A percentile compares a stretch with the other conserved stretches of the same genome.
Conservation (phyloP, 495 filamentous ascomycete genomes). For the Penicillium robsamsonii region DNA sequence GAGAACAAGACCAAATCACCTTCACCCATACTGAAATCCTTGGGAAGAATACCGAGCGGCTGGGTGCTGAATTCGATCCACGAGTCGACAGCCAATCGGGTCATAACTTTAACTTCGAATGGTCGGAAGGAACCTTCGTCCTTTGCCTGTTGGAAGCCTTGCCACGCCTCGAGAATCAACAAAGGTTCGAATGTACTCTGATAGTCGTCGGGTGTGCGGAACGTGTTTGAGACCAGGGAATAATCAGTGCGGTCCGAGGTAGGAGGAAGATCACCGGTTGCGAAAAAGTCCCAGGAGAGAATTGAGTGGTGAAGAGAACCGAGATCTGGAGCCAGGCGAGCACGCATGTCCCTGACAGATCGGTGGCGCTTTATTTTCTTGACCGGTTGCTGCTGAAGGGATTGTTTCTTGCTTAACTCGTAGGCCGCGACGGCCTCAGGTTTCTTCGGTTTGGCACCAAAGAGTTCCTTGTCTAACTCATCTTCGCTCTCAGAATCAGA, state of each 20-base stretch:
- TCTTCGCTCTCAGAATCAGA: constrained; percentile 74
- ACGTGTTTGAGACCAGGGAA: constrained; percentile 69
- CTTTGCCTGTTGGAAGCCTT: constrained; percentile 82
- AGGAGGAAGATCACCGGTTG: constrained; percentile 79
- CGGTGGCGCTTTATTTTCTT: constrained; percentile 74
- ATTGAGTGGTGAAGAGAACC: constrained; percentile 79
- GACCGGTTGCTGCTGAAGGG: constrained; percentile 62
- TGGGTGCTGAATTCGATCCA: constrained; percentile 88
- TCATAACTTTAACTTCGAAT: constrained; percentile 80
- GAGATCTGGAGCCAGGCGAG: constrained; percentile 85
- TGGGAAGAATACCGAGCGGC: constrained; percentile 65
- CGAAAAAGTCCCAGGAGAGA: constrained; percentile 91
- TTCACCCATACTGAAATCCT: constrained; percentile 71
- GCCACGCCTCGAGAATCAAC: constrained; percentile 92
- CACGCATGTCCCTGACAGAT: constrained; percentile 88
- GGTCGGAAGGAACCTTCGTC: constrained; percentile 78
- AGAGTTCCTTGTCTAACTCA: constrained; percentile 61
- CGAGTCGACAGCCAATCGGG: constrained; percentile 82
- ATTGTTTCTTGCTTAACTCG: constrained; percentile 53
- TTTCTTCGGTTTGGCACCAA: constrained; percentile 48
- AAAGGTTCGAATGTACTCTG: constrained; percentile 88
- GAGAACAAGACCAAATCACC: constrained; percentile 88
- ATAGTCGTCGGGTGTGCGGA: constrained; percentile 72
- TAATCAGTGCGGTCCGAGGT: constrained; percentile 65
- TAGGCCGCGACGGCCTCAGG: constrained; percentile 52